Evolutionary conservation across 768 basidiomycete genomes (phyloP), one percentile per base, ranked within the genome.

Genomic region (Boletales sp.): DNA sequence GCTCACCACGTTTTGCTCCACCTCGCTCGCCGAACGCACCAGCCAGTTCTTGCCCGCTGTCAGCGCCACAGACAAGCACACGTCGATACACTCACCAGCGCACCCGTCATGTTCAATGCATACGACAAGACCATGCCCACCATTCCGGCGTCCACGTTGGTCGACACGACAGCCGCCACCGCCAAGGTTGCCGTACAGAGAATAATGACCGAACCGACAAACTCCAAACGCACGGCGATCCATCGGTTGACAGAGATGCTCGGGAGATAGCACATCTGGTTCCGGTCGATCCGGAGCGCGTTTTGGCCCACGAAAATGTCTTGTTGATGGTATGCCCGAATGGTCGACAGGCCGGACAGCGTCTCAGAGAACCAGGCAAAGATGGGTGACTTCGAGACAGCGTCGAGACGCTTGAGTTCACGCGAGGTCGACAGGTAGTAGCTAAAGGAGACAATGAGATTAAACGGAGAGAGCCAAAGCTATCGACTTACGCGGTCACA

Each of bases 1-100:
- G 59, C 88, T 90, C 52, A 93, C 90, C 58, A 92, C 85, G 56
- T 90, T 90, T 59, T 93, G 88, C 63, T 95, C 93, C 12, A 93
- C 89, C 66, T 94, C 93, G 58, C 84, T 87, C 3, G 87, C 84
- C 13, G 84, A 84, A 29, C 88, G 80, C 24, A 91, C 88, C 7
- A 90, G 75, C 87, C 87, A 89, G 59, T 90, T 88, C 84, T 89
- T 37, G 27, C 31, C 19, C 4, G 24, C 24, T 5, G 24, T 27
- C 24, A 27, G 24, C 6, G 24, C 1, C 5, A 27, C 5, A 27
- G 24, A 27, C 24, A 27, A 27, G 7, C 24, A 27, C 24, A 5
- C 24, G 6, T 5, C 10, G 14, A 49, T 14, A 29, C 11, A 65
- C 82, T 58, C 54, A 90, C 89, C 72, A 94, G 61, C 8, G 86